These are phyloP conservation scores for Tuber microsphaerosporum DNA, from an alignment of 495 filamentous ascomycete genomes.

Conservation along the genomic window DNA sequence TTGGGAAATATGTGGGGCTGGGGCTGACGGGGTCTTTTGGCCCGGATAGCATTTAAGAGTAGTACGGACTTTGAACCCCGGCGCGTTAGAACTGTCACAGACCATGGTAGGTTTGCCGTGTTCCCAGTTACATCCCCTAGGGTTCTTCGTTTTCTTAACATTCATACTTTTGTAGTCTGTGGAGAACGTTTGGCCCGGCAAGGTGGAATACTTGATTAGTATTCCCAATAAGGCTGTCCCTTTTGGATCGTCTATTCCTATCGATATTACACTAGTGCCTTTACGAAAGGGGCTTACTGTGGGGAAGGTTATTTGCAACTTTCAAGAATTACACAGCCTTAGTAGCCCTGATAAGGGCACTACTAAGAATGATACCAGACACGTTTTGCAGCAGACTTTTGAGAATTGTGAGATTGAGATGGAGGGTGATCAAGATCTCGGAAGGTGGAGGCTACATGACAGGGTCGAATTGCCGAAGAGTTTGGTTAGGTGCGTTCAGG, in stretches of 20 bases:
- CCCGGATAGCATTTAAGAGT: constrained; percentile 59
- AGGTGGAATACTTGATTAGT: constrained; percentile 84
- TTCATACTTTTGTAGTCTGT: constrained; percentile 52
- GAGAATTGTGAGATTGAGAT: constrained; percentile 58
- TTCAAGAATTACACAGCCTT: constrained; percentile 72
- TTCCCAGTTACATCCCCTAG: neutral
- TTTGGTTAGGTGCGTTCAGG: constrained; percentile 72
- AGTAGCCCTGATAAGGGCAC: constrained; percentile 50
- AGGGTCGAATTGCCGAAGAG: constrained; percentile 67
- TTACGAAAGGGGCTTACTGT: constrained; percentile 79
- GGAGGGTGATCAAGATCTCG: constrained; percentile 55
- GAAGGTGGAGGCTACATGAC: constrained; percentile 63
- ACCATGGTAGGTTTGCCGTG: constrained; percentile 54
- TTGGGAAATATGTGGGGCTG: neutral
- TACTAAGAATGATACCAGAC: constrained; percentile 55
- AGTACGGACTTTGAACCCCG: constrained; percentile 74
- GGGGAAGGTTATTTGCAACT: constrained; percentile 62
- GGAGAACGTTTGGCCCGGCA: constrained; percentile 90
- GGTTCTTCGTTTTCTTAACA: constrained; percentile 9
- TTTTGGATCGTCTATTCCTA: constrained; percentile 72
- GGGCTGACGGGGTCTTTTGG: constrained; percentile 10
- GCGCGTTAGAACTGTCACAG: constrained; percentile 73
- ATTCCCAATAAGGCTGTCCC: constrained; percentile 85
- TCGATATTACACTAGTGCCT: constrained; percentile 75
- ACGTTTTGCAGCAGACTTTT: constrained; percentile 58